Evolutionary conservation across 2,329 filamentous ascomycete genomes (phyloP), one percentile per base, ranked within the genome.

Genomic region (Colletotrichum gloeosporioides): DNA sequence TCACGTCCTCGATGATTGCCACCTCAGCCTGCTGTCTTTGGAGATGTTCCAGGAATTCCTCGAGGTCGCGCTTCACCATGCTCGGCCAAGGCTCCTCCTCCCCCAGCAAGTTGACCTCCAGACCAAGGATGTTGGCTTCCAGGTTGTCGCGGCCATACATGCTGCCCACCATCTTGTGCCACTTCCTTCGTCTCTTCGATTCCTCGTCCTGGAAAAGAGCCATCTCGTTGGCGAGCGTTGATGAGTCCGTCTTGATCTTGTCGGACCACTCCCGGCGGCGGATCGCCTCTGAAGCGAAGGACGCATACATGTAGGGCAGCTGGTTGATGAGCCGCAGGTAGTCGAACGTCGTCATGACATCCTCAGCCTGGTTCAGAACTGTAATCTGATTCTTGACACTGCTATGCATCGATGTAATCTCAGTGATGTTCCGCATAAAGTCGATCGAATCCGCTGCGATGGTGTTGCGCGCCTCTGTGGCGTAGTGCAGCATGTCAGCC

Each of bases 121-220:
- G 91, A 0, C 94, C 93, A 49, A 95, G 89, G 25, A 95, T 92
- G 73, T 91, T 93, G 29, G 90, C 91, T 76, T 97, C 94, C 1
- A 92, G 84, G 65, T 87, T 87, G 59, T 96, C 92, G 6, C 90
- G 86, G 18, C 92, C 92, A 72, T 95, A 93, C 59, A 93, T 93
- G 80, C 93, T 93, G 9, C 95, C 95, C 63, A 98, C 93, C 78
- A 91, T 94, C 81, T 96, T 98, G 77, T 96, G 90, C 97, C 97
- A 99, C 81, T 95, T 98, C 80, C 94, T 95, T 62, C 97, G 91
- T 68, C 97, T 90, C 80, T 96, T 96, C 67, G 95, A 91, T 83
- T 99, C 97, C 84, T 99, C 97, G 77, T 98, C 96, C 81, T 97
- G 95, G 78, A 98, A 96, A 1, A 95, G 88, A 3, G 96, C 95